phyloP scores from a whole-genome alignment of 2,329 filamentous ascomycete genomes.

The Colletotrichum plurivorum region DNA sequence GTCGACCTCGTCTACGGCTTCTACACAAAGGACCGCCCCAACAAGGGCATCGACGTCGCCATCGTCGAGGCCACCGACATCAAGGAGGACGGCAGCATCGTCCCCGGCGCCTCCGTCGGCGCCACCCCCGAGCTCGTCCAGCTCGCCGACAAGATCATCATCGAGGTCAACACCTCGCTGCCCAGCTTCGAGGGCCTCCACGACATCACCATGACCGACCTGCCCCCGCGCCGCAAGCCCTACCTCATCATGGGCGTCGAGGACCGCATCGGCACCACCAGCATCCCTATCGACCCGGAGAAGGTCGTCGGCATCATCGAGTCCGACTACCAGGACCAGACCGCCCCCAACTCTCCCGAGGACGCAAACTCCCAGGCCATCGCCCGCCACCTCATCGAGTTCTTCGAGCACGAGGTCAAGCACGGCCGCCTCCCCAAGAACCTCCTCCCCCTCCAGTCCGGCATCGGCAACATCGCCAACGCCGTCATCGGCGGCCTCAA shows the following conservation, averaged over 20 bases:
- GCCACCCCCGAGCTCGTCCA: constrained; percentile 89
- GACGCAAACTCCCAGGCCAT: constrained; percentile 82
- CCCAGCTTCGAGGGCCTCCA: constrained; percentile 90
- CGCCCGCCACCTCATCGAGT: constrained; percentile 84
- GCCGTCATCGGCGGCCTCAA: constrained; percentile 88
- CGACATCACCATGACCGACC: constrained; percentile 91
- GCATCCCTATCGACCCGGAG: constrained; percentile 87
- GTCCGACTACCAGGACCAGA: constrained; percentile 84
- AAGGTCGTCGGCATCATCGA: constrained; percentile 89
- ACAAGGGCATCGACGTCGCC: constrained; percentile 83
- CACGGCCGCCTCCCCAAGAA: constrained; percentile 83
- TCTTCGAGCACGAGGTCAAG: constrained; percentile 86
- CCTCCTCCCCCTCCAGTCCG: constrained; percentile 86
- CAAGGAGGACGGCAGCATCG: constrained; percentile 89
- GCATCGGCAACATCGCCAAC: constrained; percentile 95
- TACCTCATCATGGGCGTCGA: constrained; percentile 89
- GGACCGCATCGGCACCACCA: constrained; percentile 86
- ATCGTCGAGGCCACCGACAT: constrained; percentile 91
- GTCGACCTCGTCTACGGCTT: constrained; percentile 88
- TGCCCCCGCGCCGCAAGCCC: constrained; percentile 85
- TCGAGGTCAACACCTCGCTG: constrained; percentile 90
- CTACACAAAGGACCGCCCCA: constrained; percentile 85
- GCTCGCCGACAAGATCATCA: constrained; percentile 91
- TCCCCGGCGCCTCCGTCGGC: constrained; percentile 88
- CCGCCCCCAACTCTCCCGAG: constrained; percentile 81